Evolutionary conservation across 1,284 basidiomycete species (phyloP), one percentile per base, ranked within the genome.

Genomic region (Anthracocystis panici-leucophaei): DNA sequence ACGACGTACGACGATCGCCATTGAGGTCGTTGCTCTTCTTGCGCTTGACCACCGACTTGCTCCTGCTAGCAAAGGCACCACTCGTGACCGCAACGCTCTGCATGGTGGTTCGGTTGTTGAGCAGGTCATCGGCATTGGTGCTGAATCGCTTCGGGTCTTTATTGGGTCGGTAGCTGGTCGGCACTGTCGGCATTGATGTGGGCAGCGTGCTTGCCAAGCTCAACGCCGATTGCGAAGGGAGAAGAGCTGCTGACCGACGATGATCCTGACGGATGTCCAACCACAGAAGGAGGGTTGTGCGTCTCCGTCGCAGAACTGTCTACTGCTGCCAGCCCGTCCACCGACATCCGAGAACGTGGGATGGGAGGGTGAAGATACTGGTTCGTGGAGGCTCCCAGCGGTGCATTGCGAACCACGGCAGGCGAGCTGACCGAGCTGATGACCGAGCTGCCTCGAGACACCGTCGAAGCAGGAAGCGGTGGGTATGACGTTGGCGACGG

Each of bases 91-190:
- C 61, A 4, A 85, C 63, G n/a, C 78, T 82, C 53, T 73, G 56
- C 83, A 85, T 85, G 0, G 82, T 85, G 4, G 83, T 76, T 31
- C 80, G 76, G 33, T 54, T 68, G 69, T 81, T 77, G 27, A 84
- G 70, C 53, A 77, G 59, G 25, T 82, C 78, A 16, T 83, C 80
- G 2, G 72, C 72, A 20, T 65, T 77, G 57, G 68, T 65, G 64
- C 64, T 75, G 51, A 75, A 65, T 1, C 66, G 59, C 41, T 66
- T 67, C 16, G 81, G 78, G 46, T 82, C 79, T 53, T 77, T 71
- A 58, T 73, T 71, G 1, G 79, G 77, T 35, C 75, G 63, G 59
- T 79, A 81, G 48, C 71, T 71, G 7, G 77, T 76, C 18, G 74
- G 75, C n/a, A 72, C 65, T 2, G 76, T 65, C 3, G 72, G 70